A percentile compares a stretch with the other conserved stretches of the same genome.
Evolutionary conservation across 2,329 filamentous ascomycete genomes (phyloP).

Genomic region (Beauveria caledonica): DNA sequence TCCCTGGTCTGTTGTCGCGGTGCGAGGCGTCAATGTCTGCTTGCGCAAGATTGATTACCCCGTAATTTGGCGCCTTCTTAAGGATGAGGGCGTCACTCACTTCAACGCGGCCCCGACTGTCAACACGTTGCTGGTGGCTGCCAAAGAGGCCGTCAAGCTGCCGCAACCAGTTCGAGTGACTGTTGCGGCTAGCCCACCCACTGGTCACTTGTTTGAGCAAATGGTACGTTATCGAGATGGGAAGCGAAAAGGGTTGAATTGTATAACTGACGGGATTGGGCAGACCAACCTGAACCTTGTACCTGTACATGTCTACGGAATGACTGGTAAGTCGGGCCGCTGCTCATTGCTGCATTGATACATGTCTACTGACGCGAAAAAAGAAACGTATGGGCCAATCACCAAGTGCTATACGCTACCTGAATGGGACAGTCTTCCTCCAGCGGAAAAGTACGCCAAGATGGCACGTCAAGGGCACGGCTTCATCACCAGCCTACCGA

Average conservation of each 20-base stretch:
- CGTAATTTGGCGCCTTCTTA: constrained; percentile 82
- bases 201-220: constrained; percentile 81
- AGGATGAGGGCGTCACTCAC: constrained; percentile 81
- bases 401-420: constrained; percentile 89
- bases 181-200: constrained; percentile 86
- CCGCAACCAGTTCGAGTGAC: constrained; percentile 71
- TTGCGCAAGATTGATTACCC: constrained; percentile 92
- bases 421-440: constrained; percentile 66
- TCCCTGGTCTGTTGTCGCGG: constrained; percentile 87
- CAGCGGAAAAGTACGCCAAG: constrained; percentile 70
- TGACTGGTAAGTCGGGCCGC: constrained; percentile 36
- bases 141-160: constrained; percentile 64
- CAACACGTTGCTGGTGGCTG: constrained; percentile 82
- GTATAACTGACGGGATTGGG: not conserved
- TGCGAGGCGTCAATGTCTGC: constrained; percentile 90
- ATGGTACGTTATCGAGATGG: constrained; percentile 52
- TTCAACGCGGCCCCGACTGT: constrained; percentile 96
- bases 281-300: constrained; percentile 62
- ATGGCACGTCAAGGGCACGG: constrained; percentile 96
- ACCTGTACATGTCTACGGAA: constrained; percentile 88
- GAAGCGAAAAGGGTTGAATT: not conserved
- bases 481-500: constrained; percentile 73
- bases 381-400: constrained; percentile 87
- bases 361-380: not conserved
- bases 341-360: not conserved